These are phyloP conservation scores for Sodiomyces alkalinus DNA, from an alignment of 2,329 filamentous ascomycete species.

Conservation along the genomic window DNA sequence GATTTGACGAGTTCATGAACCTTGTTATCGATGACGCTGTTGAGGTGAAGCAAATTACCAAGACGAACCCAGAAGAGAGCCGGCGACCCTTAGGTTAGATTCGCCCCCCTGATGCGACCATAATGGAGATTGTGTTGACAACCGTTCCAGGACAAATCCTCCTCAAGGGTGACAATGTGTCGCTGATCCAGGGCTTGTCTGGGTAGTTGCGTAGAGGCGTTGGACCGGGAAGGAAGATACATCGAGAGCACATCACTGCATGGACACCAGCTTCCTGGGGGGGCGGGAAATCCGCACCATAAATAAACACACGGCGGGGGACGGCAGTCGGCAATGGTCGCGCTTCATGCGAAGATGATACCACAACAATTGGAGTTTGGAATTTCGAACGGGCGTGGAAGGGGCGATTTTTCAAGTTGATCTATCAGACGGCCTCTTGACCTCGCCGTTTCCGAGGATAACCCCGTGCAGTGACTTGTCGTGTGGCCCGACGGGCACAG, in stretches of 20 bases:
- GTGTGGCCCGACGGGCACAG: constrained; percentile 58
- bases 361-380: no score
- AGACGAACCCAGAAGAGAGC: constrained; percentile 60
- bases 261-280: no score
- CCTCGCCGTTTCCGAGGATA: constrained; percentile 53
- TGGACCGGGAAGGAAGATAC: background rate
- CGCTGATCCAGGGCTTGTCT: constrained; percentile 56
- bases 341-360: constrained; percentile 15
- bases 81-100: constrained; percentile 61
- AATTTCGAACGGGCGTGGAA: no score
- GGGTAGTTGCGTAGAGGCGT: constrained; percentile 44
- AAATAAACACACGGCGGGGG: background rate
- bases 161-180: constrained; percentile 79
- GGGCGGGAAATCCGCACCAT: background rate
- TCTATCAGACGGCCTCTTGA: constrained; percentile 20
- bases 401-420: no score
- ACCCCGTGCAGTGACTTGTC: constrained; percentile 73
- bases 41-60: constrained; percentile 75
- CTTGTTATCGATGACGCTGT: constrained; percentile 90
- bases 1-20: constrained; percentile 99
- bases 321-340: background rate
- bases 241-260: no score
- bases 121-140: constrained; percentile 10
- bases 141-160: constrained; percentile 57
- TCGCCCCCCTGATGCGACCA: background rate